Evolutionary conservation across 805 yeast species (phyloP), one percentile per base, ranked within the genome.

Genomic region (Lipomyces sp.): DNA sequence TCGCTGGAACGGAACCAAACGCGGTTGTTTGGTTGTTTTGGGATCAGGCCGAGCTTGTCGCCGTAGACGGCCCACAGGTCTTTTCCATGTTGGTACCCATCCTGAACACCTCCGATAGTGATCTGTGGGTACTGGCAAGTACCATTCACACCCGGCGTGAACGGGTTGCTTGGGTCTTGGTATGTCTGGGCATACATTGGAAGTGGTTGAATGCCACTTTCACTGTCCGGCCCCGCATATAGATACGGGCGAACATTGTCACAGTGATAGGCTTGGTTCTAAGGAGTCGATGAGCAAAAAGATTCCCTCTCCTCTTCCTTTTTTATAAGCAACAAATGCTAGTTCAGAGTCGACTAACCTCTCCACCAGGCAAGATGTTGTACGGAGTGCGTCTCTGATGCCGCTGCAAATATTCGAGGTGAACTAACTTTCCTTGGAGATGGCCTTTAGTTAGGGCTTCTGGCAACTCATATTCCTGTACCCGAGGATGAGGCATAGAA

Each of bases 301-400:
- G 24, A 24, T 24, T 24, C 24, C 24, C 24, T 24, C 24, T 24
- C 1, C 24, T 24, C 24, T 24, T 24, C 24, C 24, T 24, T 24
- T 24, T 24, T 24, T 24, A 1, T 24, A 24, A 24, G 24, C 24
- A 24, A 24, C 24, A 24, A 24, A 1, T 24, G 24, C 24, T 24
- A n/a, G n/a, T n/a, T n/a, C n/a, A n/a, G n/a, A n/a, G 1, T 24
- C 24, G 24, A 24, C 24, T 24, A 24, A 24, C 24, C 24, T 24
- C 24, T 24, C 24, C 24, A 24, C 24, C 24, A 24, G 24, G 24
- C 24, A 24, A 24, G 24, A 24, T 24, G 24, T 24, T 24, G 69
- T 81, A 81, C 24, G 82, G 78, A 0, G 84, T 79, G 66, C 84
- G 76, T 65, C 79, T 80, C 66, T 81, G 84, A 67, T 81, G 84